Evolutionary conservation across 352 stramenopile species (phyloP), one percentile per base, ranked within the genome.

Genomic region (Pythium grandisporangium): DNA sequence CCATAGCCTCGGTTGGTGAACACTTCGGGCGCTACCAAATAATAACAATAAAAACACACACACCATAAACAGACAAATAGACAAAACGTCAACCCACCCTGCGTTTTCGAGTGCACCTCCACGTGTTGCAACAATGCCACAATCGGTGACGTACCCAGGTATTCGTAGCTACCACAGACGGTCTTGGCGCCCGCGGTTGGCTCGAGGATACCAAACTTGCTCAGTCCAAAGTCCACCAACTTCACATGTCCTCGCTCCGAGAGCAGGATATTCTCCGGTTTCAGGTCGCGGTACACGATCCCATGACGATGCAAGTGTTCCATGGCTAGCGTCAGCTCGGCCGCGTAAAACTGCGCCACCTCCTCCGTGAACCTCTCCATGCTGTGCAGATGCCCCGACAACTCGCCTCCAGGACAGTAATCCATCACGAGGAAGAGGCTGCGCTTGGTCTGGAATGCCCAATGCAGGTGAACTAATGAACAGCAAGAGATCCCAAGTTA

Each of bases 301-400:
- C 78, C 81, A 23, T 91, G 81, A 19, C 76, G 77, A 26, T 94
- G 81, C 19, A 94, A 42, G 42, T 94, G 77, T 43, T 89, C 75
- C 8, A 93, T 55, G 6, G 79, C 81, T 5, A 91, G 45, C 11
- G 81, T 58, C 40, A 94, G 36, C 42, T 94, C 70, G 0, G 78
- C 75, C 0, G 60, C 60, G 50, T 91, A 92, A 32, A 93, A 91
- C 12, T 44, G 27, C n/a, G 68, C 55, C 13, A 82, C 54, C 13
- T 73, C 43, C 52, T 86, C 65, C 0, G 47, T 50, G 49, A 92
- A 88, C 2, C 53, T 62, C 13, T 49, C 55, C 1, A 63, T 55
- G 19, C 53, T 55, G 23, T 79, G 68, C 7, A 86, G 37, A 26
- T 84, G 71, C 2, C 48, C 55, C 3, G 71, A 84, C 7, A 90